A percentile compares a stretch with the other conserved stretches of the same genome.
Evolutionary conservation across 129 eudicot species (phyloP).

Genomic region (Lactuca sativa): DNA sequence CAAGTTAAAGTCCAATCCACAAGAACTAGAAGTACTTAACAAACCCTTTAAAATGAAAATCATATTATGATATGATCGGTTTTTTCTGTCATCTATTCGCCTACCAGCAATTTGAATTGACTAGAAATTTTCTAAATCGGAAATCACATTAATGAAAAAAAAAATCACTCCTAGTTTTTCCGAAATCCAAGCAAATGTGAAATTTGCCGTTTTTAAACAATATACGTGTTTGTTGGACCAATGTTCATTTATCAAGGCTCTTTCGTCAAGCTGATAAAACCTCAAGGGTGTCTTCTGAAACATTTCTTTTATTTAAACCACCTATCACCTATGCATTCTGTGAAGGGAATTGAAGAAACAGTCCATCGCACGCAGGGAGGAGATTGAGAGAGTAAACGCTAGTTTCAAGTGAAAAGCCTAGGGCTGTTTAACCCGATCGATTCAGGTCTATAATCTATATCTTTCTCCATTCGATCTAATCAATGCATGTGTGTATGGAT

Average conservation of each 20-base stretch:
- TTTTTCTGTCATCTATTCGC: too few species aligned
- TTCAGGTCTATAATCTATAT: slow-evolving; percentile 14
- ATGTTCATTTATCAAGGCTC: neutral
- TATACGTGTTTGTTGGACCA: neutral
- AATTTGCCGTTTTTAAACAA: neutral
- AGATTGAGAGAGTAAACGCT: slow-evolving; percentile 13
- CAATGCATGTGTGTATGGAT: slow-evolving; percentile 3
- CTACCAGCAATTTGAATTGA: too few species aligned
- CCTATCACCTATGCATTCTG: slow-evolving; percentile 1
- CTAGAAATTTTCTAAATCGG: too few species aligned
- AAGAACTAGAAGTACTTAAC: too few species aligned
- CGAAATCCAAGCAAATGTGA: too few species aligned
- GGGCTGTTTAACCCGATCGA: neutral
- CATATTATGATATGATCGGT: too few species aligned
- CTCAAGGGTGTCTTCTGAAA: slow-evolving; percentile 15
- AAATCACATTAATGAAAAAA: too few species aligned
- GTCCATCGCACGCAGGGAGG: slow-evolving; percentile 13
- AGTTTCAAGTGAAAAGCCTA: slow-evolving; percentile 17
- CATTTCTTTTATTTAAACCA: slow-evolving; percentile 18
- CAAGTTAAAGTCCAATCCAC: too few species aligned
- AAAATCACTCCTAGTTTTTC: too few species aligned
- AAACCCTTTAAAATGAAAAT: too few species aligned
- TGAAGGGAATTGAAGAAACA: slow-evolving; percentile 23
- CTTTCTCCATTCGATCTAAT: neutral
- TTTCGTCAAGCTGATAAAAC: slow-evolving; percentile 3